A percentile compares a stretch with the other conserved stretches of the same genome.
phyloP scores from a whole-genome alignment of 495 filamentous ascomycete species.

The Podospora anserina region DNA sequence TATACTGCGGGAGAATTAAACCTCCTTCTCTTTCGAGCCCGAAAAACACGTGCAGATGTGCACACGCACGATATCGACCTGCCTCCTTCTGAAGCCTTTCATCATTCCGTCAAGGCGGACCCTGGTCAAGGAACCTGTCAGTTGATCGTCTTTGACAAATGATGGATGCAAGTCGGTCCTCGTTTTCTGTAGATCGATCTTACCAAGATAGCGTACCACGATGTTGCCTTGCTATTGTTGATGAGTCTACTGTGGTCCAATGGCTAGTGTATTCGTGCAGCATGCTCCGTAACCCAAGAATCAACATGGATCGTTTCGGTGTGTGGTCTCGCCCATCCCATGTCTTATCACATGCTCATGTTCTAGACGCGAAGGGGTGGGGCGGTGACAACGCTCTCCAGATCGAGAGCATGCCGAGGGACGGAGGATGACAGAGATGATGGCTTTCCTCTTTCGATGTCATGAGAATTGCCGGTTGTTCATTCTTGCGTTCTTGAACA shows the following conservation, averaged over 20 bases:
- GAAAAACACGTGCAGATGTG: background rate
- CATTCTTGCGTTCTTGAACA: background rate
- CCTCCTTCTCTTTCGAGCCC: background rate
- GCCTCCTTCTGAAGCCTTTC: background rate
- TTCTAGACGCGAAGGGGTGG: background rate
- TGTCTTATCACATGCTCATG: conserved; percentile 21
- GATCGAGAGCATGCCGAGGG: conserved; percentile 13
- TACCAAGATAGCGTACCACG: conserved; percentile 3
- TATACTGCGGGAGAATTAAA: background rate
- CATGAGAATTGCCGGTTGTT: background rate
- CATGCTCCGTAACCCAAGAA: background rate
- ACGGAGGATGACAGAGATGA: background rate
- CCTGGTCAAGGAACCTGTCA: background rate
- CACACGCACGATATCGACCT: background rate
- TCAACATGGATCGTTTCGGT: background rate
- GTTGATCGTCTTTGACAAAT: conserved; percentile 1
- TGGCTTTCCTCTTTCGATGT: conserved; percentile 5
- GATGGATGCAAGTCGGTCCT: conserved; percentile 4
- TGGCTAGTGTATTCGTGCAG: background rate
- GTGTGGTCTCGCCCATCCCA: conserved; percentile 5
- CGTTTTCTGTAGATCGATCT: conserved; percentile 14
- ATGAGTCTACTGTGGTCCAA: background rate
- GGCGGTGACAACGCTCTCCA: background rate
- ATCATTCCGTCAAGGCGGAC: background rate
- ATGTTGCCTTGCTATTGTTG: no score